Evolutionary conservation across 768 basidiomycete species (phyloP).

Genomic region (Suillus discolor): DNA sequence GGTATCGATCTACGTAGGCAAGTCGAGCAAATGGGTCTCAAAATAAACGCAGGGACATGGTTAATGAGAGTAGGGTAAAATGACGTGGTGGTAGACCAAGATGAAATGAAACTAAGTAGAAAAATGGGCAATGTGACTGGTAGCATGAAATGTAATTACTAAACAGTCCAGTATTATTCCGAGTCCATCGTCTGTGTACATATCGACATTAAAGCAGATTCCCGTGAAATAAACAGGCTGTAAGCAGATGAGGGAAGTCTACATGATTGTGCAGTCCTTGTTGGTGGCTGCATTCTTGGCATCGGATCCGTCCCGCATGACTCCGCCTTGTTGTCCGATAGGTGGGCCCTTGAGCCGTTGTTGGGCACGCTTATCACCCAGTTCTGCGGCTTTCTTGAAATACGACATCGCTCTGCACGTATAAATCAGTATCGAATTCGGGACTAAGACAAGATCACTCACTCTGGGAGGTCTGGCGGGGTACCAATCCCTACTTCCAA

Average conservation of each 20-base stretch:
- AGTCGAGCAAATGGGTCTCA: too few relatives aligned
- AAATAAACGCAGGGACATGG: neutral
- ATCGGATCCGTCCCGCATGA: constrained; percentile 57
- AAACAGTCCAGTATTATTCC: constrained; percentile 1
- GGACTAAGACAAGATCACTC: constrained; percentile 32
- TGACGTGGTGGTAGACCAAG: neutral
- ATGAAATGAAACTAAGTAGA: neutral
- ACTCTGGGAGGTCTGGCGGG: constrained; percentile 65
- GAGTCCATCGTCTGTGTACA: constrained; percentile 7
- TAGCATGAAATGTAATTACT: neutral
- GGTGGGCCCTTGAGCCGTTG: constrained; percentile 75
- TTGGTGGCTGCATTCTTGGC: constrained; percentile 58
- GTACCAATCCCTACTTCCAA: constrained; percentile 93
- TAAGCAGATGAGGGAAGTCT: neutral
- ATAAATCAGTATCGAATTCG: constrained; percentile 4
- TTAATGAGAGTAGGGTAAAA: constrained; percentile 1
- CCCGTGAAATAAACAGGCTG: neutral
- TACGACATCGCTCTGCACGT: constrained; percentile 64
- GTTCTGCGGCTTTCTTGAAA: constrained; percentile 90
- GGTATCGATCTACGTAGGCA: neutral
- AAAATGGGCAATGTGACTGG: neutral
- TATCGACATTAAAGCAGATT: constrained; percentile 1
- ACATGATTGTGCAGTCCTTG: constrained; percentile 91
- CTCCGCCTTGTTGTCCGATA: constrained; percentile 57
- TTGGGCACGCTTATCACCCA: constrained; percentile 90